Evolutionary conservation across 2,329 filamentous ascomycete genomes (phyloP), one percentile per base, ranked within the genome.

Genomic region (Penicillium sp.): DNA sequence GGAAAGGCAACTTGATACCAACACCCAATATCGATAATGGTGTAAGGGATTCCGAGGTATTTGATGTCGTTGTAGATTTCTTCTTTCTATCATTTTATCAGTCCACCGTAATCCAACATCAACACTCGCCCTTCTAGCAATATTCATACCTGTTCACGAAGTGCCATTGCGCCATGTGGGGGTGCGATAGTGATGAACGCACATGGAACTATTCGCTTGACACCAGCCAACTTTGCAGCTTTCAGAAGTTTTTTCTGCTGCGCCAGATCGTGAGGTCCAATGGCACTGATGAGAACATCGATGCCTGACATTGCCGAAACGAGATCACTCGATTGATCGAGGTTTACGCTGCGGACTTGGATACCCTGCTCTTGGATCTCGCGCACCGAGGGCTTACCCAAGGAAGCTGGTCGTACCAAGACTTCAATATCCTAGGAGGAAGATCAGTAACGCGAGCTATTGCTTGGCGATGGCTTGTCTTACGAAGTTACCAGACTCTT

Each of bases 11-110:
- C 48, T 49, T 81, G 79, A 51, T 79, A 77, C 81, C 81, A 83
- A 64, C 68, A 81, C 3, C 80, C 81, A 1, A 80, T 73, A 44
- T 83, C 81, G 29, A 83, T 76, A 56, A 78, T 62, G 1, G 81
- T 83, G 63, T 77, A 83, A 0, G 79, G 76, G 0, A 83, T 16
- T 4, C 16, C 5, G 6, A 37, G 7, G n/a, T 16, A 18, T 19
- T 37, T 16, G 34, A 37, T 18, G 2, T 37, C 5, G 16, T 37
- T 16, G 34, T 18, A 19, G 34, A 18, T 37, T 19, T 37, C 16
- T 14, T 37, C 34, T 37, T 19, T 37, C 34, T 37, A 11, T 37
- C 14, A 34, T 7, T 14, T 6, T 37, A 37, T 14, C 13, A 13
- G 13, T 8, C 13, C 31, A 11, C 13, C 31, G 14, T 10, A 4